Conservation (phyloP, 257 asterid genomes). For the Leonotis leonurus region DNA sequence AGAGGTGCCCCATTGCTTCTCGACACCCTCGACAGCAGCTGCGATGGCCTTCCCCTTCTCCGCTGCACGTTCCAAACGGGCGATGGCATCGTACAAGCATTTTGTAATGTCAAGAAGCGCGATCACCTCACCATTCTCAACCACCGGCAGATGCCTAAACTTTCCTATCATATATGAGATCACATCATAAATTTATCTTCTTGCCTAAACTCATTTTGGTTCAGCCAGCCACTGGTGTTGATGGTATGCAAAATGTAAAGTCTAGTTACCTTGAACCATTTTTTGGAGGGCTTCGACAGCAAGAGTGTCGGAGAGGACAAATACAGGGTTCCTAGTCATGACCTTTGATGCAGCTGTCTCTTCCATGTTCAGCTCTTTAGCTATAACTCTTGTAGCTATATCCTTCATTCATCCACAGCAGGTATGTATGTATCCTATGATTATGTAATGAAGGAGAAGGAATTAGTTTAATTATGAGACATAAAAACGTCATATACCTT, state of each 20-base stretch:
- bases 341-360: slow-evolving; percentile 88
- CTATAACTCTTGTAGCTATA: slow-evolving; percentile 80
- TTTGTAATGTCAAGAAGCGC: slow-evolving; percentile 94
- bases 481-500: slow-evolving; percentile 37
- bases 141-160: slow-evolving; percentile 94
- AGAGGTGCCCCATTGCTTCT: slow-evolving; percentile 93
- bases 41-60: slow-evolving; percentile 99
- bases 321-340: slow-evolving; percentile 95
- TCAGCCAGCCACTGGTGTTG: too few relatives aligned
- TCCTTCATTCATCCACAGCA: slow-evolving; percentile 40
- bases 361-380: slow-evolving; percentile 64
- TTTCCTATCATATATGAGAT: slow-evolving; percentile 41
- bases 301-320: slow-evolving; percentile 93
- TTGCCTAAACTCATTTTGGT: too few relatives aligned
- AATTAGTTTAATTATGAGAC: neutral
- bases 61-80: slow-evolving; percentile 96
- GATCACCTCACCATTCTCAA: slow-evolving; percentile 93
- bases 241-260: too few relatives aligned
- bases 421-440: too few relatives aligned
- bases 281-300: slow-evolving; percentile 98
- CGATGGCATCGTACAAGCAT: slow-evolving; percentile 92
- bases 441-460: neutral
- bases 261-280: slow-evolving; percentile 90
- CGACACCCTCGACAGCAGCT: slow-evolving; percentile 98
- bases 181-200: too few relatives aligned